Percentiles rank a stretch among this genome's conserved stretches.
Evolutionary conservation across 2,329 filamentous ascomycete genomes (phyloP).

Genomic region (Pestalotiopsis sp.): DNA sequence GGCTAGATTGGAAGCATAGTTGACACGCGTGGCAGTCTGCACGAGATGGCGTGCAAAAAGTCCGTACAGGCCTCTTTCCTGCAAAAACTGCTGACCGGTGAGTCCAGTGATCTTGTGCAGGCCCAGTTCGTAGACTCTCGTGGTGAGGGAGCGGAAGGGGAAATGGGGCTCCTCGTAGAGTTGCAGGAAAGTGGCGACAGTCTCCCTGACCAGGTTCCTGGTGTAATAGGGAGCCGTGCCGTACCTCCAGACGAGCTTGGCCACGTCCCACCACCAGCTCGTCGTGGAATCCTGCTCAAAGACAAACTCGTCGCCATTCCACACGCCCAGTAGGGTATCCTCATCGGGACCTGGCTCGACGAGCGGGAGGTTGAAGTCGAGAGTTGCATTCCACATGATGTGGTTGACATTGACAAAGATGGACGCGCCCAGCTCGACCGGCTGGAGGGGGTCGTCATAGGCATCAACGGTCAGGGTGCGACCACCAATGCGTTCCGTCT

Average conservation of each 20-base stretch:
- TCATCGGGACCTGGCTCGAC: slow-evolving; percentile 47
- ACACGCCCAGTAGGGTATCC: slow-evolving; percentile 71
- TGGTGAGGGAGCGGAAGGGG: slow-evolving; percentile 77
- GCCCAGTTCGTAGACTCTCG: slow-evolving; percentile 68
- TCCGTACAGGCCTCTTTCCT: slow-evolving; percentile 66
- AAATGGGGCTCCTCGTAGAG: slow-evolving; percentile 84
- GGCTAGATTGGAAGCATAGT: slow-evolving; percentile 89
- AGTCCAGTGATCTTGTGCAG: slow-evolving; percentile 67
- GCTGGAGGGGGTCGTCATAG: slow-evolving; percentile 66
- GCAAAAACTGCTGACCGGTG: slow-evolving; percentile 75
- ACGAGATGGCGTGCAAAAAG: slow-evolving; percentile 80
- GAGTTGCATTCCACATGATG: slow-evolving; percentile 76
- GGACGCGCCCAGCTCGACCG: slow-evolving; percentile 85
- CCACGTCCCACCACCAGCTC: slow-evolving; percentile 77
- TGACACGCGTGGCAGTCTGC: slow-evolving; percentile 89
- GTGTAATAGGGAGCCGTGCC: slow-evolving; percentile 77
- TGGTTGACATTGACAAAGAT: slow-evolving; percentile 88
- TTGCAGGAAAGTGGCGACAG: slow-evolving; percentile 72
- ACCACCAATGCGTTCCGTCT: slow-evolving; percentile 76
- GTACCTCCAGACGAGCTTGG: slow-evolving; percentile 83
- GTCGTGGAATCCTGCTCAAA: slow-evolving; percentile 62
- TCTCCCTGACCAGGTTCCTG: slow-evolving; percentile 70
- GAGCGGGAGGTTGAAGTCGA: slow-evolving; percentile 69
- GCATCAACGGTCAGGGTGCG: slow-evolving; percentile 83
- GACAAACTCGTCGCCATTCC: slow-evolving; percentile 79